phyloP scores from a whole-genome alignment of 805 yeast species.

The Lipomyces mesembrius region DNA sequence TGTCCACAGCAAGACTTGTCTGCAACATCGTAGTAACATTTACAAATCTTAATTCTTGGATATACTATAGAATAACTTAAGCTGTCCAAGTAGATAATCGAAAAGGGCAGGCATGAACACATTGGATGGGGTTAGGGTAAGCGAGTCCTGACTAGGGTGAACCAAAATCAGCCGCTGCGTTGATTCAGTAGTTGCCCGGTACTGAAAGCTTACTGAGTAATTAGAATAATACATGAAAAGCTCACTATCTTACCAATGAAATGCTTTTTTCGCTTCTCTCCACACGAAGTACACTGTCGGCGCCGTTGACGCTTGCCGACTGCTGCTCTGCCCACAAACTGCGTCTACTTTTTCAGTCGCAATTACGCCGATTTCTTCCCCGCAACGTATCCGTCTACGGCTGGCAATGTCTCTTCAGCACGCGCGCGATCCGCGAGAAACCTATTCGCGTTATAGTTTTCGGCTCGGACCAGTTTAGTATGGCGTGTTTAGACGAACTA shows the following conservation, averaged over 20 bases:
- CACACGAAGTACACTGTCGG: not conserved
- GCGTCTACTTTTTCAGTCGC: not conserved
- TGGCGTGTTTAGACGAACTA: constrained; percentile 53
- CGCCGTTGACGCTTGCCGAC: not conserved
- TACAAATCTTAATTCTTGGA: no score
- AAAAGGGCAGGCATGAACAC: no score
- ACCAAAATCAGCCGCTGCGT: no score
- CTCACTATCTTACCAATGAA: not conserved
- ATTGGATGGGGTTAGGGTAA: no score
- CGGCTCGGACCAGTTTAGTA: constrained; percentile 76
- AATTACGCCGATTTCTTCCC: not conserved
- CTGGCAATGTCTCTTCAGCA: not conserved
- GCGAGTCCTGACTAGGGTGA: no score
- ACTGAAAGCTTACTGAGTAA: not conserved
- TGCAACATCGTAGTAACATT: no score
- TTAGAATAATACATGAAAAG: not conserved
- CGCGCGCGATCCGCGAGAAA: not conserved
- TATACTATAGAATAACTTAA: no score
- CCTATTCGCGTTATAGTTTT: constrained; percentile 59
- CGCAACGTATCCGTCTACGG: not conserved
- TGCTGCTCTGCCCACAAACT: not conserved
- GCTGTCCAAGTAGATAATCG: no score
- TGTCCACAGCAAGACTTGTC: no score
- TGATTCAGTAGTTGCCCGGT: not conserved
- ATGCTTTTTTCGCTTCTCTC: not conserved